phyloP scores from a whole-genome alignment of 1,284 basidiomycete genomes.

The Polyporus tsugae region DNA sequence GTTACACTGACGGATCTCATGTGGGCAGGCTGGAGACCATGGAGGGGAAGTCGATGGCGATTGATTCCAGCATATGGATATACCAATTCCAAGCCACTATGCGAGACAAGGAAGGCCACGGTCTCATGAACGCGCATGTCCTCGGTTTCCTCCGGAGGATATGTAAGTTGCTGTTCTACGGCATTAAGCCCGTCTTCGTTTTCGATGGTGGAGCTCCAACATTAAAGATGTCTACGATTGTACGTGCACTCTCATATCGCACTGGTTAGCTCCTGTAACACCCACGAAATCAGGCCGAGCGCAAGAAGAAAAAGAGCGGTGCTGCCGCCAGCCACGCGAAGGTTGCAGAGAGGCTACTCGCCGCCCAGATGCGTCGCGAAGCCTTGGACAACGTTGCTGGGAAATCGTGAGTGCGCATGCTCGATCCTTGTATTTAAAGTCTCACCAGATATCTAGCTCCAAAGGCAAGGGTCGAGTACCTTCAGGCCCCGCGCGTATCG shows the following conservation, averaged over 20 bases:
- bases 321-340: slow-evolving; percentile 85
- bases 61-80: slow-evolving; percentile 99
- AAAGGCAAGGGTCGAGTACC: slow-evolving; percentile 56
- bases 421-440: neutral
- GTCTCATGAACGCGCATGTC: slow-evolving; percentile 93
- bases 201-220: slow-evolving; percentile 95
- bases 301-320: slow-evolving; percentile 89
- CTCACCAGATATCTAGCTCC: slow-evolving; percentile 19
- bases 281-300: slow-evolving; percentile 65
- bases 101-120: slow-evolving; percentile 95
- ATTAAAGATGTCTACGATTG: slow-evolving; percentile 89
- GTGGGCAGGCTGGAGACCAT: slow-evolving; percentile 83
- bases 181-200: slow-evolving; percentile 96
- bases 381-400: slow-evolving; percentile 80
- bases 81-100: slow-evolving; percentile 99
- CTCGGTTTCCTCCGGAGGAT: slow-evolving; percentile 94
- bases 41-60: slow-evolving; percentile 91
- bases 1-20: slow-evolving; percentile 21
- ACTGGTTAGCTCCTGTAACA: neutral
- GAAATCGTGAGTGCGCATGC: slow-evolving; percentile 34
- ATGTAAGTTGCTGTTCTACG: slow-evolving; percentile 94
- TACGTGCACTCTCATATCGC: slow-evolving; percentile 49
- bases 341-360: slow-evolving; percentile 91
- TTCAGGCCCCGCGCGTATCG: slow-evolving; percentile 50
- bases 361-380: slow-evolving; percentile 92